Evolutionary conservation across 164 flowering plant species (phyloP).

Genomic region (Taxillus chinensis): DNA sequence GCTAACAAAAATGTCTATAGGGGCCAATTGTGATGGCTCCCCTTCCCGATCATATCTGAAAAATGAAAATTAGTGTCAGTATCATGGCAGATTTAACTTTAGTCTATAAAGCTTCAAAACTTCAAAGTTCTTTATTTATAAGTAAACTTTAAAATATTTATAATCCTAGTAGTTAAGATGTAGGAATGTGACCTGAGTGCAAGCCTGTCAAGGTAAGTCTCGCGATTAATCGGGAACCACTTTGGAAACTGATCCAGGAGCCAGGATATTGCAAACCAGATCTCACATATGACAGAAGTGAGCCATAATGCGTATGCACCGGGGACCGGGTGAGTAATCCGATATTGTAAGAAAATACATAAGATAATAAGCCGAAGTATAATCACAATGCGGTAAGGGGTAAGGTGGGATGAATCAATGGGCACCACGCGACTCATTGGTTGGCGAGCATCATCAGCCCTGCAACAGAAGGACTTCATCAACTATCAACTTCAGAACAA

Average conservation of each 20-base stretch:
- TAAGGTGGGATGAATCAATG: conserved; percentile 67
- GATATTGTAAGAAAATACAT: conserved; percentile 89
- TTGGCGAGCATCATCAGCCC: conserved; percentile 86
- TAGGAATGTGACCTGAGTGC: conserved; percentile 58
- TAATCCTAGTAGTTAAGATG: background rate
- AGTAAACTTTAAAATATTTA: background rate
- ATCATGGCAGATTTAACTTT: background rate
- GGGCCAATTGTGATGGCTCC: conserved; percentile 88
- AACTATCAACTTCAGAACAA: background rate
- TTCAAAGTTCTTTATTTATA: too few species aligned
- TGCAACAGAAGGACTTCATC: conserved; percentile 20
- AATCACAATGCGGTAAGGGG: conserved; percentile 93
- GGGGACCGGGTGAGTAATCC: conserved; percentile 77
- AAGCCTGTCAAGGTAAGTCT: conserved; percentile 94
- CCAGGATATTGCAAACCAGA: conserved; percentile 99
- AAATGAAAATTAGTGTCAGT: background rate
- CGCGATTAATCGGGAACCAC: conserved; percentile 92
- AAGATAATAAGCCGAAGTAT: conserved; percentile 84
- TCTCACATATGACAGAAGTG: conserved; percentile 89
- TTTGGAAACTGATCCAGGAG: conserved; percentile 98
- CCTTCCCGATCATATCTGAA: conserved; percentile 86
- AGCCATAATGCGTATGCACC: conserved; percentile 93
- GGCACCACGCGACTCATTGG: conserved; percentile 88
- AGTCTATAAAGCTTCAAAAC: background rate
- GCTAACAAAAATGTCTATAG: conserved; percentile 93